Evolutionary conservation across 139 green algal species (phyloP).

Genomic region (Pseudopediastrum boryanum): DNA sequence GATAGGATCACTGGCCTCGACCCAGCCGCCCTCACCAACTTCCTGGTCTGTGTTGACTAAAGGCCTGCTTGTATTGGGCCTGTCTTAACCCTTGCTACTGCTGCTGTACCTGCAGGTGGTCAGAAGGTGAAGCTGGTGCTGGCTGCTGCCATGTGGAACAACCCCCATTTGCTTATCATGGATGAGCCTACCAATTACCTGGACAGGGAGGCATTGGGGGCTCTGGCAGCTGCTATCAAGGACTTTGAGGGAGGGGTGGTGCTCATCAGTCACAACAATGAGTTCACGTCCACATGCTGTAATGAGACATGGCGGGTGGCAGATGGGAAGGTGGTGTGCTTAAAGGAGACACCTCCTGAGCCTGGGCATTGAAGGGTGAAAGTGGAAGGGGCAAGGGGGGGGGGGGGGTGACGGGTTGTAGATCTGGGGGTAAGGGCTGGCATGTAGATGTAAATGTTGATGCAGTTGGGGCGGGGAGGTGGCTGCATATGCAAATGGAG

Average conservation of each 20-base stretch:
- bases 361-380: constrained; percentile 3
- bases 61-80: no score
- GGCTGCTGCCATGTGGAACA: constrained; percentile 80
- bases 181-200: constrained; percentile 94
- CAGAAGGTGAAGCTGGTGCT: constrained; percentile 92
- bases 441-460: no score
- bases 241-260: constrained; percentile 86
- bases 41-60: no score
- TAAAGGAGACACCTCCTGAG: background rate
- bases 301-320: constrained; percentile 30
- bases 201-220: constrained; percentile 85
- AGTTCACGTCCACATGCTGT: constrained; percentile 37
- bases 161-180: constrained; percentile 88
- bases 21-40: no score
- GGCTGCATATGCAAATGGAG: no score
- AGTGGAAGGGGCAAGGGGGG: no score
- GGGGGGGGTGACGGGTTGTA: no score
- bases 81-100: no score
- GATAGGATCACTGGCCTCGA: no score
- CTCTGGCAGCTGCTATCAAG: constrained; percentile 80
- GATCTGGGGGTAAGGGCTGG: no score
- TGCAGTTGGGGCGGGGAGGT: no score
- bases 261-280: constrained; percentile 84
- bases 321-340: constrained; percentile 7
- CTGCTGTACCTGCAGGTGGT: constrained; percentile 58